These are phyloP conservation scores for Quercus aquifolioides DNA, from an alignment of 306 rosid genomes.

Conservation along the genomic window DNA sequence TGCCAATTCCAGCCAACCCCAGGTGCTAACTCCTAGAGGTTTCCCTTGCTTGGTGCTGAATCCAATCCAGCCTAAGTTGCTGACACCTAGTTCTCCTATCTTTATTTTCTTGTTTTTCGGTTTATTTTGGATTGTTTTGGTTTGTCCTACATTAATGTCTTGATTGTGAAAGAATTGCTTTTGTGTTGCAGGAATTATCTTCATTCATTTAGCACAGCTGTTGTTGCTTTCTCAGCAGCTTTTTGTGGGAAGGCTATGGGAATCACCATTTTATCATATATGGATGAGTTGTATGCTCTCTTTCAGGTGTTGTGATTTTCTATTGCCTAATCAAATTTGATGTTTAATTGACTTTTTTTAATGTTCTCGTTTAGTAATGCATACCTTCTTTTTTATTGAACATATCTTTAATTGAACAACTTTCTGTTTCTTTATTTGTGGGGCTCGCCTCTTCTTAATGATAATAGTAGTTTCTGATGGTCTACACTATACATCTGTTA, in stretches of 20 bases:
- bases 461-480: not conserved
- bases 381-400: not conserved
- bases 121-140: too few relatives aligned
- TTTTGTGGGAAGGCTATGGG: constrained; percentile 51
- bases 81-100: too few relatives aligned
- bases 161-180: constrained; percentile 30
- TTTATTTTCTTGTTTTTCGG: too few relatives aligned
- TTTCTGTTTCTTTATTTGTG: not conserved
- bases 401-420: not conserved
- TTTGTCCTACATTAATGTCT: not conserved
- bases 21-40: not conserved
- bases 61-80: too few relatives aligned
- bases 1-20: too few relatives aligned
- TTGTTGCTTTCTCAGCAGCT: constrained; percentile 52
- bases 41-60: too few relatives aligned
- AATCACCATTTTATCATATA: constrained; percentile 55
- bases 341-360: constrained; percentile 8
- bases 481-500: not conserved
- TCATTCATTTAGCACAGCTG: constrained; percentile 61
- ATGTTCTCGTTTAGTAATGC: constrained; percentile 3
- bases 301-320: constrained; percentile 47
- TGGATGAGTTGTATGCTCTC: constrained; percentile 73
- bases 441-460: not conserved
- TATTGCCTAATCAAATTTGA: constrained; percentile 11
- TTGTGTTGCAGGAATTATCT: constrained; percentile 59